phyloP scores from a whole-genome alignment of 83 land plant genomes.

The Thuja plicata region DNA sequence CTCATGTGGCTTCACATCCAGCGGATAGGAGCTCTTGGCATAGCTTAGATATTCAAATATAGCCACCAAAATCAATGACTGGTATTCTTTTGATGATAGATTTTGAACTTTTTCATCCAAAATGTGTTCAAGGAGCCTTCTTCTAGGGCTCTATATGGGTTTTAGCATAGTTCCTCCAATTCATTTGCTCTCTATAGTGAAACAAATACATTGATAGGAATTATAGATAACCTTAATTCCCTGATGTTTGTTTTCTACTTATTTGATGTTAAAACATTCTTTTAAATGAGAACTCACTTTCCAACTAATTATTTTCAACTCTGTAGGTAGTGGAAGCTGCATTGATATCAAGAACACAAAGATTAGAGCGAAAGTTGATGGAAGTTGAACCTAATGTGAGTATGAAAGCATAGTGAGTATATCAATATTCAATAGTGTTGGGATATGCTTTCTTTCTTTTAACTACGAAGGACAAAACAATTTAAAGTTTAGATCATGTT shows the following conservation, averaged over 20 bases:
- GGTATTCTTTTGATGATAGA: neutral
- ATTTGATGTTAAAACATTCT: neutral
- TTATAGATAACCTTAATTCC: neutral
- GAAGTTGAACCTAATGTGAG: slow-evolving; percentile 94
- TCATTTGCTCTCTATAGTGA: neutral
- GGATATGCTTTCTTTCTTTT: neutral
- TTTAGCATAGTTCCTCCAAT: neutral
- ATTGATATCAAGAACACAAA: slow-evolving; percentile 75
- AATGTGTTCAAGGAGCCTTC: neutral
- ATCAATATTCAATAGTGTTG: neutral
- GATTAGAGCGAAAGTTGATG: slow-evolving; percentile 77
- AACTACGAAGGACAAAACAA: neutral
- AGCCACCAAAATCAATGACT: too few relatives aligned
- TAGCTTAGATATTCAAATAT: too few relatives aligned
- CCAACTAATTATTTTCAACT: neutral
- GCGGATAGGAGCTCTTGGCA: too few relatives aligned
- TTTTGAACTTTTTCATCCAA: neutral
- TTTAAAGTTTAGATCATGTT: neutral
- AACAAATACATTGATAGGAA: neutral
- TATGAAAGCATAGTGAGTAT: slow-evolving; percentile 46
- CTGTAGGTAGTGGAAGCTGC: slow-evolving; percentile 92
- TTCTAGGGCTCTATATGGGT: neutral
- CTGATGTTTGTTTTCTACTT: neutral
- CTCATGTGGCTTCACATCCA: too few relatives aligned
- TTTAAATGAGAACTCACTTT: neutral